A percentile compares a stretch with the other conserved stretches of the same genome.
Evolutionary conservation across 768 basidiomycete species (phyloP).

Genomic region (Porpolomopsis calyptriformis): DNA sequence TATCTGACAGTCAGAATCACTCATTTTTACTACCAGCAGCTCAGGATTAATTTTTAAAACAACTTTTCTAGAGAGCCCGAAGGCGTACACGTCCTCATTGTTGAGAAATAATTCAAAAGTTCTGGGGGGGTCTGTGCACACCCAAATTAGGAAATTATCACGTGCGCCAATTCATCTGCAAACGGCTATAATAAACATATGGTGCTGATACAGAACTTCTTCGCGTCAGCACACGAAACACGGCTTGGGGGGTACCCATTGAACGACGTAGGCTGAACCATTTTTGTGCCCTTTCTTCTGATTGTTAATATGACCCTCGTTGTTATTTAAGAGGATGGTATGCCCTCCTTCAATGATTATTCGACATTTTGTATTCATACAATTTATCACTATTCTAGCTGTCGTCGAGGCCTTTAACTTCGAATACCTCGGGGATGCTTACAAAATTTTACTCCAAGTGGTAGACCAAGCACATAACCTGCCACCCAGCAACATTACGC

Average conservation of each 20-base stretch:
- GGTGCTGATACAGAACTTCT: background rate
- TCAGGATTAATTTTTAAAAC: too few relatives aligned
- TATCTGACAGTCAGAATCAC: too few relatives aligned
- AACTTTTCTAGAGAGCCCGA: too few relatives aligned
- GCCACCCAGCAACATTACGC: background rate
- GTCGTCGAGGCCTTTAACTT: slow-evolving; percentile 3
- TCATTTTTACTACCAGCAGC: too few relatives aligned
- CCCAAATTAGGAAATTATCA: too few relatives aligned
- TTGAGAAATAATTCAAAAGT: too few relatives aligned
- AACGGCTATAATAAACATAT: too few relatives aligned
- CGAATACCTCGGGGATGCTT: slow-evolving; percentile 1
- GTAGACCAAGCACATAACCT: slow-evolving; percentile 1
- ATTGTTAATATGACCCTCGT: too few relatives aligned
- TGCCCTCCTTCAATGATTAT: slow-evolving; percentile 1
- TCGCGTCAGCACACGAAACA: background rate
- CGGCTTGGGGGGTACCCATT: background rate
- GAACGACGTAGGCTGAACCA: slow-evolving; percentile 2
- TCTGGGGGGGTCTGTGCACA: too few relatives aligned
- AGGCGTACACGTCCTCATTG: too few relatives aligned
- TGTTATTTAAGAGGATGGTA: slow-evolving; percentile 4
- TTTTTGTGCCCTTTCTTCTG: background rate
- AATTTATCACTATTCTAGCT: slow-evolving; percentile 2
- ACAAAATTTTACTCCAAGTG: background rate
- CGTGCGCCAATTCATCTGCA: too few relatives aligned
- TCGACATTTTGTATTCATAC: background rate